Evolutionary conservation across 805 yeast species (phyloP).

Genomic region (Pichia heedii): DNA sequence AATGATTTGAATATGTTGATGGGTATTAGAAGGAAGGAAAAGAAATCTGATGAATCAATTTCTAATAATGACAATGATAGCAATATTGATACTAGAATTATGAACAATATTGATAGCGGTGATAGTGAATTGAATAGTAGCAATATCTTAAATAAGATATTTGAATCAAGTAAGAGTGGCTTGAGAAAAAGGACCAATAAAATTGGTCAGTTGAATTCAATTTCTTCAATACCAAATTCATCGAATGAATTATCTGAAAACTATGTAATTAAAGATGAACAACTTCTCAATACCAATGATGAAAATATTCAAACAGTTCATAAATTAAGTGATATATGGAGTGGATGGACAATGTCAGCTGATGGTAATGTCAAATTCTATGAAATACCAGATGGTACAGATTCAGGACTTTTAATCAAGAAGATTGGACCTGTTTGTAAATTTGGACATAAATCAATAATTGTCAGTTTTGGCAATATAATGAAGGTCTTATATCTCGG

Average conservation of each 20-base stretch:
- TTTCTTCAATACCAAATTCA: background rate
- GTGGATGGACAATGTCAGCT: constrained; percentile 72
- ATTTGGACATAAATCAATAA: constrained; percentile 72
- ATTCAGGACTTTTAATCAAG: constrained; percentile 41
- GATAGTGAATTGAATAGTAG: background rate
- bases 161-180: background rate
- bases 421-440: constrained; percentile 53
- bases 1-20: constrained; percentile 70
- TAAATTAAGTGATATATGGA: constrained; percentile 48
- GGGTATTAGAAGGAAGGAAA: constrained; percentile 48
- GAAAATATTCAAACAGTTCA: background rate
- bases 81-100: background rate
- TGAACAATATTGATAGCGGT: background rate
- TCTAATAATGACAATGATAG: background rate
- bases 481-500: constrained; percentile 71
- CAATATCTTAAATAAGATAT: background rate
- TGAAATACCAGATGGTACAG: constrained; percentile 43
- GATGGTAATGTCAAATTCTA: constrained; percentile 54
- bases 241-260: background rate
- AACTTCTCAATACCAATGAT: background rate
- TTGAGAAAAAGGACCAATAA: background rate
- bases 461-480: constrained; percentile 64
- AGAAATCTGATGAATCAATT: constrained; percentile 13
- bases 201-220: background rate
- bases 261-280: background rate